Evolutionary conservation across 306 rosid genomes (phyloP).

Genomic region (Trichosanthes cucumerina): DNA sequence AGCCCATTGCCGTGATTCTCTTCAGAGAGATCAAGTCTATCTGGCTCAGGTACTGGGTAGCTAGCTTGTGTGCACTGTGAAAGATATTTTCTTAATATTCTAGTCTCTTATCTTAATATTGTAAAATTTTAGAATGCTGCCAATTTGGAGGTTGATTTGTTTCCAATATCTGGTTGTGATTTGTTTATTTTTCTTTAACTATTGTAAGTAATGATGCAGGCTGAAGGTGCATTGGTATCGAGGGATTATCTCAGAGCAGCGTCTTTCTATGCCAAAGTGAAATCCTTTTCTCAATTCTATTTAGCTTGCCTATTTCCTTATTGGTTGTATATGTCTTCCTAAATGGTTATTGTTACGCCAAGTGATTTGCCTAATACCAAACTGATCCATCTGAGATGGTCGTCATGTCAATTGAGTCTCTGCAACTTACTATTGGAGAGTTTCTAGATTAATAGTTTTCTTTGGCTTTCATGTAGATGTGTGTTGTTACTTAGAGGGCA

Average conservation of each 20-base stretch:
- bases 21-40: conserved; percentile 94
- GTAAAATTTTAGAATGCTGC: background rate
- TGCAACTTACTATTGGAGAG: background rate
- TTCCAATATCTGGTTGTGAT: background rate
- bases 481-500: conserved; percentile 15
- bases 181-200: conserved; percentile 10
- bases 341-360: background rate
- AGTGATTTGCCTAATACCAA: background rate
- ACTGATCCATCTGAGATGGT: background rate
- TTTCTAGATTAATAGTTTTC: background rate
- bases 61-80: conserved; percentile 5
- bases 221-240: conserved; percentile 76
- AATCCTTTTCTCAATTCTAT: conserved; percentile 19
- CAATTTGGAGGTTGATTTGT: background rate
- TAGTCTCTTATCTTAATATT: background rate
- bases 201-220: conserved; percentile 50
- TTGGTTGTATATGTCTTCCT: background rate
- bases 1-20: conserved; percentile 82
- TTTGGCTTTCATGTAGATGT: background rate
- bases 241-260: conserved; percentile 91
- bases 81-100: background rate
- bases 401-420: background rate
- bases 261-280: conserved; percentile 90
- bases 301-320: conserved; percentile 10
- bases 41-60: conserved; percentile 52